Evolutionary conservation across 2,329 filamentous ascomycete genomes (phyloP).

Genomic region (Colletotrichum plurivorum): DNA sequence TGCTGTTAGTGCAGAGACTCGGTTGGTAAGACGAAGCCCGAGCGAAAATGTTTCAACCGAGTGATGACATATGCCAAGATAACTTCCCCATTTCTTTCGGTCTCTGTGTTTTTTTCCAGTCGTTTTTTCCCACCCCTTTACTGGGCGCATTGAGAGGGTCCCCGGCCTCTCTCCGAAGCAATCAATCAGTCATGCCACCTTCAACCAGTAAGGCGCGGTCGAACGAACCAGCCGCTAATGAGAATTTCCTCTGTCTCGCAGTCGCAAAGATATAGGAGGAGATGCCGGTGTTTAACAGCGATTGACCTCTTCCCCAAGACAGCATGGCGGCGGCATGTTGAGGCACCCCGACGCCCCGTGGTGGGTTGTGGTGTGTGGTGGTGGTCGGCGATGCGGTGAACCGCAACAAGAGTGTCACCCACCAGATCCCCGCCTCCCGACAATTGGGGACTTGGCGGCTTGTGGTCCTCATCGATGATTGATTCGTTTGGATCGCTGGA

Average conservation of each 20-base stretch:
- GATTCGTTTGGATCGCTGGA: background rate
- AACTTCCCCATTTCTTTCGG: background rate
- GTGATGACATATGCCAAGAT: background rate
- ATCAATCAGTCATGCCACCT: background rate
- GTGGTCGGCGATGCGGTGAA: conserved; percentile 13
- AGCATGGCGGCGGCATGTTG: conserved; percentile 25
- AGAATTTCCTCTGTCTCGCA: background rate
- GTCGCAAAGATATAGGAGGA: no score
- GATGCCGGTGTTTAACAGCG: no score
- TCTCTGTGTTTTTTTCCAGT: background rate
- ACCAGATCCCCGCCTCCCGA: background rate
- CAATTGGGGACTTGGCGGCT: no score
- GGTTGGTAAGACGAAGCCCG: background rate
- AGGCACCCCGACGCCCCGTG: conserved; percentile 26
- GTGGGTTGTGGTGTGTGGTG: background rate
- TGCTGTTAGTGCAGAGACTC: background rate
- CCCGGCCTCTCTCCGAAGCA: background rate
- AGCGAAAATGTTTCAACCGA: conserved; percentile 4
- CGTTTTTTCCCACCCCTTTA: background rate
- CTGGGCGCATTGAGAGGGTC: background rate
- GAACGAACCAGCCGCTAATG: no score
- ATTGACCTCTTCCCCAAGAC: background rate
- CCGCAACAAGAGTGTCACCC: background rate
- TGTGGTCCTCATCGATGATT: background rate
- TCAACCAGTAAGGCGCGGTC: no score